Evolutionary conservation across 345 rosid species (phyloP), one percentile per base, ranked within the genome.

Genomic region (Iberis pinnata): DNA sequence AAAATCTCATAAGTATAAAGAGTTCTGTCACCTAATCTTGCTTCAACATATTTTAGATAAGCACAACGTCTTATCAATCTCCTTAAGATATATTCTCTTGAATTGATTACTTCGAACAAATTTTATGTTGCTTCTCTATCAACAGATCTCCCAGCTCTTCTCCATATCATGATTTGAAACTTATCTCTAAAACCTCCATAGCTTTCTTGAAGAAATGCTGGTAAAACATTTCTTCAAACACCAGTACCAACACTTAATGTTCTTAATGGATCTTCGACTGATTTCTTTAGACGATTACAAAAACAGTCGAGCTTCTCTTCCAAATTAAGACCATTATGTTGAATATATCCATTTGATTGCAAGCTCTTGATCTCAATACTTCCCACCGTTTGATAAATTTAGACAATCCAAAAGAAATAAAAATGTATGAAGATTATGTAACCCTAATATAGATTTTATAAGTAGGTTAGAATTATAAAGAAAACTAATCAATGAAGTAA

Each of bases 191-290:
- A 73, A 24, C 81, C 69, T 46, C 98, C 95, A 58, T 83, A 92
- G 63, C 78, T 71, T 24, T 88, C 93, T 72, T 92, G 98, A 60
- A 92, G 68, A 73, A 92, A 68, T 15, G 98, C 94, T 51, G 83
- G 72, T 58, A 88, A 92, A 37, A 88, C 98, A 68, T 97, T 88
- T 24, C 97, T 97, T 97, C 98, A 92, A 46, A 97, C 98, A 48
- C 98, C 97, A 0, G 95, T 97, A 22, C 98, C 98, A 18, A 92
- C 76, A 17, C 96, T 88, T 8, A 85, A 97, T 43, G 88, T 83
- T 69, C 89, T 85, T 17, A 92, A 58, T 0, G 96, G 95, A 72
- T 85, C 95, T 7, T 87, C 85, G 18, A 85, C 88, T 1, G 84
- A 66, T 67, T 92, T 92, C 14, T 88, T 90, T 35, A 85, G 36